These are phyloP conservation scores for Starmerella etchellsii DNA, from an alignment of 805 yeast genomes.

Conservation along the genomic window DNA sequence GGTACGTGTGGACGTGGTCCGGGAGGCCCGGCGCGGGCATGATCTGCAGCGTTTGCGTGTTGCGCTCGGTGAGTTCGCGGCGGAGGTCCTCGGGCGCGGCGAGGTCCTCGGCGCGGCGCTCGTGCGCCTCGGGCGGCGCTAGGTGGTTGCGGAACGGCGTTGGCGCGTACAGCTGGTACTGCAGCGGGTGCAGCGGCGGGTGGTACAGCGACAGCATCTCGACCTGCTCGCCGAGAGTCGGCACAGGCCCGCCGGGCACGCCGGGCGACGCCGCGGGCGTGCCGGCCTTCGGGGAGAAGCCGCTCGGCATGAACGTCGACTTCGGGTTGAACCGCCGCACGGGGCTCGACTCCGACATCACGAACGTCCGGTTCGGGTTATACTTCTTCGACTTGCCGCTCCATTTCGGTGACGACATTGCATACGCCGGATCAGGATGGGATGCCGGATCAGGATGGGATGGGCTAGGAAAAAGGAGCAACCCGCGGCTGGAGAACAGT, in stretches of 20 bases:
- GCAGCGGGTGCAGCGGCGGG: slow-evolving; percentile 32
- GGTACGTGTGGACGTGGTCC: slow-evolving; percentile 67
- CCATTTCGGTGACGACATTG: slow-evolving; percentile 15
- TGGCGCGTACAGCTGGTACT: slow-evolving; percentile 84
- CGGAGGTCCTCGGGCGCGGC: slow-evolving; percentile 64
- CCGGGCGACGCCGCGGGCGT: not conserved
- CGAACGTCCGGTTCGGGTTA: slow-evolving; percentile 14
- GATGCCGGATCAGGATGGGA: too few species aligned
- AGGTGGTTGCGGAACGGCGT: slow-evolving; percentile 42
- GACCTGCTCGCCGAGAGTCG: not conserved
- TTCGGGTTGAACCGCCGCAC: slow-evolving; percentile 15
- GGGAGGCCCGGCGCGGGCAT: slow-evolving; percentile 44
- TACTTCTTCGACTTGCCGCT: slow-evolving; percentile 13
- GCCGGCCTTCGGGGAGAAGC: not conserved
- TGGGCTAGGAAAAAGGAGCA: too few species aligned
- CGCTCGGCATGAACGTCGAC: slow-evolving; percentile 10
- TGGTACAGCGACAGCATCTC: slow-evolving; percentile 18
- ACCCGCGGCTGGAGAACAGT: too few species aligned
- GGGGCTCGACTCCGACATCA: slow-evolving; percentile 10
- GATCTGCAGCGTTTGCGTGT: slow-evolving; percentile 67
- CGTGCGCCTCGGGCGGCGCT: slow-evolving; percentile 44
- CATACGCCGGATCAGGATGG: too few species aligned
- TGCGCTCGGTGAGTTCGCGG: slow-evolving; percentile 54
- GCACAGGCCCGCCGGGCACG: not conserved
- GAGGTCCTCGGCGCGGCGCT: slow-evolving; percentile 53